Evolutionary conservation across 2,329 filamentous ascomycete genomes (phyloP).

Genomic region (Venturia carpophila): DNA sequence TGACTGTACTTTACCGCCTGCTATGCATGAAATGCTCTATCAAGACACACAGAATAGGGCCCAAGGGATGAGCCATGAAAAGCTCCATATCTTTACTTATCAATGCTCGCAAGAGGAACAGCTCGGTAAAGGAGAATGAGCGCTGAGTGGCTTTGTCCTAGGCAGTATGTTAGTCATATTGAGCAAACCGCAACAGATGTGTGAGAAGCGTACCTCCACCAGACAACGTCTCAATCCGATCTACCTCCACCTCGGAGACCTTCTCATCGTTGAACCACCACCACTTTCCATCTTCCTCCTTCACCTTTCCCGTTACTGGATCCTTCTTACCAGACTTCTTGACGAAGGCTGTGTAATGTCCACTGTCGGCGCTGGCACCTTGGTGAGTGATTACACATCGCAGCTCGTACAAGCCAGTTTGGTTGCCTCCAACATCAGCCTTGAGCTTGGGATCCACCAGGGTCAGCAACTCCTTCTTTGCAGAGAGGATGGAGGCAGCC

Average conservation of each 20-base stretch:
- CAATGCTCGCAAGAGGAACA: constrained; percentile 57
- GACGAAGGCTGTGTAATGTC: constrained; percentile 95
- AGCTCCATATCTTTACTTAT: constrained; percentile 33
- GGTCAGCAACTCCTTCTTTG: constrained; percentile 80
- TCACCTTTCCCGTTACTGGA: constrained; percentile 65
- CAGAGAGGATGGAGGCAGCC: constrained; percentile 61
- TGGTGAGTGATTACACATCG: constrained; percentile 93
- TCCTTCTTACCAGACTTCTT: constrained; percentile 78
- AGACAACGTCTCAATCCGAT: constrained; percentile 83
- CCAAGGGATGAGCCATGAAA: not conserved
- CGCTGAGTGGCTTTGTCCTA: constrained; percentile 69
- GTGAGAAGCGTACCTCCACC: constrained; percentile 61
- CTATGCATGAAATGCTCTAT: constrained; percentile 10
- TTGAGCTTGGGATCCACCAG: constrained; percentile 68
- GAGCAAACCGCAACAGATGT: not conserved
- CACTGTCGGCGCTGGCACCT: constrained; percentile 91
- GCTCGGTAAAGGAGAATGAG: constrained; percentile 73
- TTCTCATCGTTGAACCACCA: constrained; percentile 99
- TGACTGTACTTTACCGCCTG: constrained; percentile 8
- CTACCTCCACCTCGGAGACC: constrained; percentile 81
- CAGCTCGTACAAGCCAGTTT: constrained; percentile 91
- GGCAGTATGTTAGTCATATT: constrained; percentile 19
- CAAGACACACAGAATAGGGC: constrained; percentile 3
- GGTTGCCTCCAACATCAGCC: constrained; percentile 76
- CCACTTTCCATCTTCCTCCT: constrained; percentile 87